Percentiles rank a stretch among this genome's conserved stretches.
phyloP scores from a whole-genome alignment of 108 stramenopile species.

The Phaeodactylum tricornutum region DNA sequence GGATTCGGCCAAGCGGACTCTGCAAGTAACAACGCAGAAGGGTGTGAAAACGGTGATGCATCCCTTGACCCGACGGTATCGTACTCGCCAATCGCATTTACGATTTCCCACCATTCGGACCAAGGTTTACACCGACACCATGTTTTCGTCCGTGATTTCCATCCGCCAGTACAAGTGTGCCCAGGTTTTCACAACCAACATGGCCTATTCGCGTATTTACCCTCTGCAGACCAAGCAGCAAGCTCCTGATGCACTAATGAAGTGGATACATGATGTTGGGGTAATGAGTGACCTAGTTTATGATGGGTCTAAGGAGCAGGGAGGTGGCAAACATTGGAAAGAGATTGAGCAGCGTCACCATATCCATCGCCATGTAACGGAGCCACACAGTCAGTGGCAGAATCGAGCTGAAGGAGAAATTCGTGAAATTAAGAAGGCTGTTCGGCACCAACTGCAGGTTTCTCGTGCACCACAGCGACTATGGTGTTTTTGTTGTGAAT shows the following conservation, averaged over 20 bases:
- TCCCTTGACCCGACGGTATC: background rate
- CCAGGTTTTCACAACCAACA: background rate
- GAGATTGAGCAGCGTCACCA: background rate
- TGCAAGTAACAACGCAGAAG: constrained; percentile 17
- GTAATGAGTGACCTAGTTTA: background rate
- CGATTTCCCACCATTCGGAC: background rate
- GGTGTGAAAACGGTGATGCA: constrained; percentile 9
- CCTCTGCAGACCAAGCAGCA: background rate
- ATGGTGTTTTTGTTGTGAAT: constrained; percentile 8
- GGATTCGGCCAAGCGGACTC: constrained; percentile 7
- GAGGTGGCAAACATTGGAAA: background rate
- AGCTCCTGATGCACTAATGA: background rate
- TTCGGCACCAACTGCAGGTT: background rate
- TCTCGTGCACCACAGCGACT: constrained; percentile 8
- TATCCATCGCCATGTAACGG: background rate
- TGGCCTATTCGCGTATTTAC: background rate
- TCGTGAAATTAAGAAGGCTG: constrained; percentile 3
- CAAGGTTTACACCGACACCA: background rate
- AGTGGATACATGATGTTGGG: background rate
- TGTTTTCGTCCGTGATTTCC: background rate
- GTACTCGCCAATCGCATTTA: background rate
- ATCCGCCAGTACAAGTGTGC: background rate
- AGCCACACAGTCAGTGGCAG: constrained; percentile 13
- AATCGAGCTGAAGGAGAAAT: constrained; percentile 13
- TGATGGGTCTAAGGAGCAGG: background rate